Percentiles rank a stretch among this genome's conserved stretches.
Conservation (phyloP, 176 grass and related monocot genomes). For the Rhipidocladum racemiflorum region DNA sequence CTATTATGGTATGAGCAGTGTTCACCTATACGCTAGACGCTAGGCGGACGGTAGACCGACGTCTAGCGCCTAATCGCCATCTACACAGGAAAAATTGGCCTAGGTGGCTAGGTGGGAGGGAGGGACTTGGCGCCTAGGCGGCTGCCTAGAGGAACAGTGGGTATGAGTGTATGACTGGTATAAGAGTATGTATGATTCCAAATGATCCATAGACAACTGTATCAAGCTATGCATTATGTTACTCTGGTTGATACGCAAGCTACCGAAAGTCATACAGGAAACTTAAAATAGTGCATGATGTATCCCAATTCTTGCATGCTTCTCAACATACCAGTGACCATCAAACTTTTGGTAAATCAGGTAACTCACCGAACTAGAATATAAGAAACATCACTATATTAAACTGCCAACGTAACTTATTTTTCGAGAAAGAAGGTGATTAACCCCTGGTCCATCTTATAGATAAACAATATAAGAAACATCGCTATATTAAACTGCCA, state of each 20-base stretch:
- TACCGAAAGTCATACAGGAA: not conserved
- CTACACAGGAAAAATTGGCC: no score
- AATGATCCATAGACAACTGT: not conserved
- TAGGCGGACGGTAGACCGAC: no score
- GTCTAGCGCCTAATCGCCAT: no score
- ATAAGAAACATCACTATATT: not conserved
- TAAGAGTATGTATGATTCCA: not conserved
- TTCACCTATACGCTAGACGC: no score
- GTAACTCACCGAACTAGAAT: not conserved
- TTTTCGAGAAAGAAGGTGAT: not conserved
- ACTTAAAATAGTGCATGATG: not conserved
- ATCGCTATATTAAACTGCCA: not conserved
- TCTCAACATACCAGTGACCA: constrained; percentile 1
- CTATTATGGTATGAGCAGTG: not conserved
- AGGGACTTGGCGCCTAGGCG: no score
- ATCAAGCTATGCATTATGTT: not conserved
- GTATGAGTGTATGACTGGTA: not conserved
- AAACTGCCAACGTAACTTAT: not conserved
- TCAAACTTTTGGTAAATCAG: not conserved
- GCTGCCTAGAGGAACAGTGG: no score
- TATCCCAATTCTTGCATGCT: not conserved
- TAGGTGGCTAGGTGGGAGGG: no score
- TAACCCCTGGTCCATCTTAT: not conserved
- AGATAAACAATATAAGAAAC: not conserved
- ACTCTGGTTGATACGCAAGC: not conserved